Conservation (phyloP, 2,329 filamentous ascomycete genomes). For the Penicillium rolfsii region DNA sequence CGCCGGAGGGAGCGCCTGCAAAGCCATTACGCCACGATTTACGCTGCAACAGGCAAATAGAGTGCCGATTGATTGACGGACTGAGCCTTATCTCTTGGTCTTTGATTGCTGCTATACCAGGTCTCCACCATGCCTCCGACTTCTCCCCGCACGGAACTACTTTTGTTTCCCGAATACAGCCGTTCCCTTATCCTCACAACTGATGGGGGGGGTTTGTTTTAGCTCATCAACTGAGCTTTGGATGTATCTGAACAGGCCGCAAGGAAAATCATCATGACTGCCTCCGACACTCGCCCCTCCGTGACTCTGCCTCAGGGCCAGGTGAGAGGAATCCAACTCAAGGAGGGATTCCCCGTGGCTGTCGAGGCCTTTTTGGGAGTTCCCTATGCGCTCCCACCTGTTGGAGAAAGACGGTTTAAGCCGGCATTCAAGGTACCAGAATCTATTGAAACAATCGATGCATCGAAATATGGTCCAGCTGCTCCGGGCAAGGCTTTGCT, state of each 20-base stretch:
- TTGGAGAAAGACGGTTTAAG: slow-evolving; percentile 52
- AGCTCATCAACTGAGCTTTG: background rate
- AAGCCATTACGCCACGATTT: too few species aligned
- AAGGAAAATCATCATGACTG: slow-evolving; percentile 6
- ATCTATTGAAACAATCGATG: slow-evolving; percentile 38
- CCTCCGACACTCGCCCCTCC: slow-evolving; percentile 10
- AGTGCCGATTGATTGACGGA: too few species aligned
- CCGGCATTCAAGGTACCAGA: slow-evolving; percentile 37
- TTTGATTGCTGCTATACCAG: slow-evolving; percentile 9
- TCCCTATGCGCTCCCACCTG: slow-evolving; percentile 54
- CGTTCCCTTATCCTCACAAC: slow-evolving; percentile 8
- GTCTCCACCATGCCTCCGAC: slow-evolving; percentile 16
- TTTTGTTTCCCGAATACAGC: slow-evolving; percentile 17
- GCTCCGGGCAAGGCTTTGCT: slow-evolving; percentile 52
- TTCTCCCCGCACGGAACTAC: slow-evolving; percentile 25
- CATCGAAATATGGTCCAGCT: slow-evolving; percentile 39
- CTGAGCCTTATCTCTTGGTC: background rate
- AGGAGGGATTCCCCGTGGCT: slow-evolving; percentile 28
- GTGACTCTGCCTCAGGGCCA: slow-evolving; percentile 35
- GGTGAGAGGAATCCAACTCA: slow-evolving; percentile 33
- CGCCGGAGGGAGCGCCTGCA: too few species aligned
- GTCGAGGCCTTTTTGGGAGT: slow-evolving; percentile 53
- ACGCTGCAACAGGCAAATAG: too few species aligned
- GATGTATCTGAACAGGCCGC: too few species aligned
- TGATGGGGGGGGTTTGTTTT: background rate